A percentile compares a stretch with the other conserved stretches of the same genome.
Evolutionary conservation across 2,329 filamentous ascomycete genomes (phyloP).

Genomic region (Aspergillus vadensis): DNA sequence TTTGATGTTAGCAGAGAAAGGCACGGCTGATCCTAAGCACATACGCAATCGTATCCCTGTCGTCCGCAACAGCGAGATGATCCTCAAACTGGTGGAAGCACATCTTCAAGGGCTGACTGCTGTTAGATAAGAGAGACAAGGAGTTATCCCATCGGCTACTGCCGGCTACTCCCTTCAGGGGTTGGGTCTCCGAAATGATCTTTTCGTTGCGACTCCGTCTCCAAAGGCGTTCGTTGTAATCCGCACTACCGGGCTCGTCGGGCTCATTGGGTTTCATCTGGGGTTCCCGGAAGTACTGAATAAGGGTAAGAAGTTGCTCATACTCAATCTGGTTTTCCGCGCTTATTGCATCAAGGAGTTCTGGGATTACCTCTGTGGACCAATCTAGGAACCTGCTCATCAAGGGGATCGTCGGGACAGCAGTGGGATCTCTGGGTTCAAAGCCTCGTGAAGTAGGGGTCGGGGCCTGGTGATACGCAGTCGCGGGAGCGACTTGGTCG

Average conservation of each 20-base stretch:
- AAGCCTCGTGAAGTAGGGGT: conserved; percentile 80
- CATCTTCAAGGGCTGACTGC: conserved; percentile 86
- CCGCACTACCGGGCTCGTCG: conserved; percentile 91
- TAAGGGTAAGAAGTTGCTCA: conserved; percentile 32
- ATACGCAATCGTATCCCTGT: conserved; percentile 78
- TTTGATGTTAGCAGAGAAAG: conserved; percentile 8
- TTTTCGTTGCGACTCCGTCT: conserved; percentile 87
- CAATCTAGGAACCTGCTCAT: conserved; percentile 86
- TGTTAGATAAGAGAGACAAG: conserved; percentile 81
- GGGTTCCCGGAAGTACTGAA: conserved; percentile 87
- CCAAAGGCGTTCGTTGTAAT: conserved; percentile 96
- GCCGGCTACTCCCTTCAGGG: conserved; percentile 84
- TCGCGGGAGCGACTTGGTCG: conserved; percentile 65
- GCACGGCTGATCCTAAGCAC: conserved; percentile 18
- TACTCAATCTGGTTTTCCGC: conserved; percentile 12
- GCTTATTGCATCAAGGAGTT: conserved; percentile 20
- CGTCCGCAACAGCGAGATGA: conserved; percentile 89
- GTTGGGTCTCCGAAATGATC: conserved; percentile 89
- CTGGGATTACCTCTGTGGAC: conserved; percentile 71
- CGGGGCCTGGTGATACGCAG: conserved; percentile 73
- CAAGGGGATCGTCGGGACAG: conserved; percentile 69
- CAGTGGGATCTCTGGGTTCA: conserved; percentile 60
- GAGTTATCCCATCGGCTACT: conserved; percentile 85
- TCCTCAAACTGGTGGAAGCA: conserved; percentile 98
- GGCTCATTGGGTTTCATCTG: conserved; percentile 97